Evolutionary conservation across 1,284 basidiomycete genomes (phyloP), one percentile per base, ranked within the genome.

Genomic region (Leccinum angustisporum): DNA sequence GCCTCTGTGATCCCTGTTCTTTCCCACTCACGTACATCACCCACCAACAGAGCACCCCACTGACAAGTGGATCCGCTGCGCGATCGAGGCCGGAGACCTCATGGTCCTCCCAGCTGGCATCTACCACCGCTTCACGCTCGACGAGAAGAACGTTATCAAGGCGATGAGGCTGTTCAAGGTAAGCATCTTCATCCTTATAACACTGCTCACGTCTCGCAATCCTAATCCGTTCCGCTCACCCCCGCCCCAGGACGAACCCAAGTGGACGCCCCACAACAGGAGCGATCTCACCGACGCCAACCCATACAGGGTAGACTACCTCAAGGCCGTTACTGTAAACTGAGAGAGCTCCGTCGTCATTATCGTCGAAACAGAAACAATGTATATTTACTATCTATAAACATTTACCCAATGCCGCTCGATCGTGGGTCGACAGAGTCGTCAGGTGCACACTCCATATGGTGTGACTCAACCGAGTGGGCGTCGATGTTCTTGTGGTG

Each of bases 81-180:
- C 83, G 16, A 76, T 94, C 25, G 79, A 81, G 43, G 80, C 85
- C 7, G 89, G 91, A 1, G 92, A 95, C 71, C 79, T 94, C 61
- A 74, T 92, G 50, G 83, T 92, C 38, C 76, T 38, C 14, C 91
- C 90, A 0, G 81, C 88, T 18, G 91, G 91, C 0, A 92, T 94
- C 67, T 94, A 93, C 74, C 92, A 95, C 76, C 86, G 92, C 27
- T 94, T 95, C 78, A 93, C 90, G 0, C 83, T 94, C 25, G 91
- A 94, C 70, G 81, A 84, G 65, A 76, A 75, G 57, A 84, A 94
- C 72, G 77, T 77, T 38, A 86, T 93, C 72, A 85, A 87, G 62
- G 87, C 89, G 1, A 80, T 93, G 38, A 38, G 92, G 4, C 76
- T 95, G 55, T 95, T 94, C 85, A 84, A 91, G 27, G 27, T 30